phyloP scores from a whole-genome alignment of 1,284 basidiomycete genomes.

The Cerioporus squamosus region DNA sequence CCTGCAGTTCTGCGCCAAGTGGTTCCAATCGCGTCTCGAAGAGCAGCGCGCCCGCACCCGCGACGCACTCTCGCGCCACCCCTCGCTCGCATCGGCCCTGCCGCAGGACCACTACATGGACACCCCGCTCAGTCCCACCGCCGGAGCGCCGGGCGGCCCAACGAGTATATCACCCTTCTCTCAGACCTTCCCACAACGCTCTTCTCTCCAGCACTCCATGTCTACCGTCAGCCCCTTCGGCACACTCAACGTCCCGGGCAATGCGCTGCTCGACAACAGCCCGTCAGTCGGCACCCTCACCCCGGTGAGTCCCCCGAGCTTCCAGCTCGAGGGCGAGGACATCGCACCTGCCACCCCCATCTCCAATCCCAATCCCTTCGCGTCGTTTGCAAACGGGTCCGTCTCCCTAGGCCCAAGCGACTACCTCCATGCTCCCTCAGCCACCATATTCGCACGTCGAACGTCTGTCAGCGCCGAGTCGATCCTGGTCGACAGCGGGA shows the following conservation, averaged over 20 bases:
- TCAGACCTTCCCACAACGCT: constrained; percentile 47
- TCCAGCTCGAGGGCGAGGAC: constrained; percentile 62
- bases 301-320: constrained; percentile 48
- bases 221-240: constrained; percentile 70
- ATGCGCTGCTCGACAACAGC: constrained; percentile 58
- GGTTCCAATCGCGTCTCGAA: constrained; percentile 90
- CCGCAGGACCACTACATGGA: constrained; percentile 67
- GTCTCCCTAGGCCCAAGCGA: constrained; percentile 51
- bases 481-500: constrained; percentile 78
- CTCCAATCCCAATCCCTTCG: constrained; percentile 51
- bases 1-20: constrained; percentile 94
- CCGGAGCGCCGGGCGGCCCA: constrained; percentile 32
- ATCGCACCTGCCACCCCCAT: constrained; percentile 67
- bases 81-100: constrained; percentile 51
- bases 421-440: constrained; percentile 67
- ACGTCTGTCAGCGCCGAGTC: constrained; percentile 98
- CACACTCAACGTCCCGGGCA: constrained; percentile 76
- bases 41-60: constrained; percentile 78
- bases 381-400: constrained; percentile 41
- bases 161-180: constrained; percentile 50
- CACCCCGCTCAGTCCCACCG: constrained; percentile 44
- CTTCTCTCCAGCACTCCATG: constrained; percentile 51
- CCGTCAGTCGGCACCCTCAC: constrained; percentile 25
- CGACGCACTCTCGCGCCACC: constrained; percentile 60
- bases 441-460: constrained; percentile 86